These are phyloP conservation scores for Colletotrichum horii DNA, from an alignment of 2,329 filamentous ascomycete species.

Conservation along the genomic window DNA sequence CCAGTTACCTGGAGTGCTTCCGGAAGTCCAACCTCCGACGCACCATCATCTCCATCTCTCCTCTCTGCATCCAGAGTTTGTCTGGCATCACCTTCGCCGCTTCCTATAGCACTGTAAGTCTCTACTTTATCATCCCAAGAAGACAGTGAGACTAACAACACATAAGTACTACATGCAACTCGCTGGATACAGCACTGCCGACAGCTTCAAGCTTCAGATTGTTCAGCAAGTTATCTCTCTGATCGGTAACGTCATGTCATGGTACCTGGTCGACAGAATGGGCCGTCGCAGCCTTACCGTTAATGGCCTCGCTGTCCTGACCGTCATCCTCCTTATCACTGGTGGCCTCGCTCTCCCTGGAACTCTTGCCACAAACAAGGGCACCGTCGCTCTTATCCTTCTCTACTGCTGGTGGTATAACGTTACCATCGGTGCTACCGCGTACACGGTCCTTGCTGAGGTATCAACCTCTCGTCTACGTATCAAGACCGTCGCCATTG, in stretches of 20 bases:
- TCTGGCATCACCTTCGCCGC: constrained; percentile 25
- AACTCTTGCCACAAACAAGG: constrained; percentile 33
- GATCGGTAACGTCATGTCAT: constrained; percentile 44
- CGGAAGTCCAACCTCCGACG: constrained; percentile 40
- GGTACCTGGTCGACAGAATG: constrained; percentile 39
- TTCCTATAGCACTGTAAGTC: constrained; percentile 30
- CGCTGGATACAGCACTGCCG: constrained; percentile 40
- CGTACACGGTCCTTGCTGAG: constrained; percentile 42
- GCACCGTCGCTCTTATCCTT: constrained; percentile 38
- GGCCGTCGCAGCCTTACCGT: constrained; percentile 41
- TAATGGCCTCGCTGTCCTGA: constrained; percentile 36
- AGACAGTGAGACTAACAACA: not conserved
- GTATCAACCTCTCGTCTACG: constrained; percentile 41
- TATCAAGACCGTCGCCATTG: constrained; percentile 44
- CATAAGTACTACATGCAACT: constrained; percentile 43
- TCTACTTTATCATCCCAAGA: not conserved
- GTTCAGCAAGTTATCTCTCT: constrained; percentile 42
- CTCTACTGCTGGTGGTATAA: constrained; percentile 44
- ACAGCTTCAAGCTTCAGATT: constrained; percentile 43
- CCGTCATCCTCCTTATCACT: constrained; percentile 43
- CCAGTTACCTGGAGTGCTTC: constrained; percentile 45
- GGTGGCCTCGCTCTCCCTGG: constrained; percentile 30
- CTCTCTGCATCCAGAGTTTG: constrained; percentile 35
- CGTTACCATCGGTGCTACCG: constrained; percentile 43
- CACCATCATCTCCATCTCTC: constrained; percentile 42